A percentile compares a stretch with the other conserved stretches of the same genome.
Evolutionary conservation across 1,284 basidiomycete species (phyloP).

Genomic region (Boletus sp.): DNA sequence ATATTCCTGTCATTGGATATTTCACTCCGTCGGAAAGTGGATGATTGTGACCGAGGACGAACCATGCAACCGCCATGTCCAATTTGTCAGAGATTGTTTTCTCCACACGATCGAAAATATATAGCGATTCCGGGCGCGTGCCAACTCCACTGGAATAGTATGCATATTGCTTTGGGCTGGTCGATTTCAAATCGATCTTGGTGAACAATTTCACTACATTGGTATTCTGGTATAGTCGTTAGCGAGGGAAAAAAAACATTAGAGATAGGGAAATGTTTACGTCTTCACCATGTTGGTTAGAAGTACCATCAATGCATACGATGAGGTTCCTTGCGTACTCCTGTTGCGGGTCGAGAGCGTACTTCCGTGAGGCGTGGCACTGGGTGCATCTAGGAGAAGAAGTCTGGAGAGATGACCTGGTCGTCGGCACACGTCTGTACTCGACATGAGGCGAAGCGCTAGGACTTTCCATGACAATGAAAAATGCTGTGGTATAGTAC

Average conservation of each 20-base stretch:
- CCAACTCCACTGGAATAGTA: constrained; percentile 41
- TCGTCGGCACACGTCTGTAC: not conserved
- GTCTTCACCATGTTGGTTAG: constrained; percentile 29
- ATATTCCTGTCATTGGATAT: constrained; percentile 16
- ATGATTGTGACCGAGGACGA: not conserved
- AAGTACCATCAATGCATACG: constrained; percentile 31
- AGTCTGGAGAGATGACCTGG: not conserved
- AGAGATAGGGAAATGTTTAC: constrained; percentile 1
- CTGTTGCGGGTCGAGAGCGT: not conserved
- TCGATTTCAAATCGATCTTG: constrained; percentile 22
- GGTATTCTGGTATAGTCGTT: constrained; percentile 29
- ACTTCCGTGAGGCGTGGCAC: too few species aligned
- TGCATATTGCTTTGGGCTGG: constrained; percentile 21
- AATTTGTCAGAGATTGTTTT: constrained; percentile 19
- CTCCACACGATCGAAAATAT: constrained; percentile 19
- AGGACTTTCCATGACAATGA: constrained; percentile 1
- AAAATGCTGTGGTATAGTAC: not conserved
- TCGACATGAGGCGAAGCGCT: not conserved
- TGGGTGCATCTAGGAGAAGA: constrained; percentile 9
- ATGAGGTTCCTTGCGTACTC: constrained; percentile 24
- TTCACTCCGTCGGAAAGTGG: not conserved
- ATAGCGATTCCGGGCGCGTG: constrained; percentile 27
- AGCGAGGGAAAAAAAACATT: not conserved
- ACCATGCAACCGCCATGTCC: constrained; percentile 31
- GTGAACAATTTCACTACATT: constrained; percentile 36